Evolutionary conservation across 2,329 filamentous ascomycete genomes (phyloP), one percentile per base, ranked within the genome.

Genomic region (Aspergillus versicolor): DNA sequence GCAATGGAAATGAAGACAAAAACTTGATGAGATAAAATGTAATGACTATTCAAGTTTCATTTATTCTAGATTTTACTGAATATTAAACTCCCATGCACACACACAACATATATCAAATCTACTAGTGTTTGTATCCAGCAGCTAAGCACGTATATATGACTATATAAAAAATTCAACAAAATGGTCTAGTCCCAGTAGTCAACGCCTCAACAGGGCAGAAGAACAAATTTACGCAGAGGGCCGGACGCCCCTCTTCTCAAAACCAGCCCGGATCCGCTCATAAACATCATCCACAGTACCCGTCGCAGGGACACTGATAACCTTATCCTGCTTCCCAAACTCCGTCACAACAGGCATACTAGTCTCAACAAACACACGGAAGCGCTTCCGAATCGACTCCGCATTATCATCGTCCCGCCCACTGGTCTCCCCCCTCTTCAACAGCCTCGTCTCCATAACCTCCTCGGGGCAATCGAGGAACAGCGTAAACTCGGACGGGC

Each of bases 341-440:
- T 91, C 85, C 66, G 96, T 84, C 54, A 99, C 91, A 46, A 97
- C 94, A 24, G 94, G 94, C 93, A 97, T 97, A 78, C 91, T 96
- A 2, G 92, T 96, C 77, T 97, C 92, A 67, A 95, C 81, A 72
- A 97, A 99, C 4, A 89, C 92, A 71, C 86, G 87, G 83, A 99
- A 99, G 56, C 94, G 85, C 87, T 99, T 99, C 80, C 90, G 88
- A 75, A 97, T 99, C 70, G 88, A 92, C 77, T 96, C 94, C 55
- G 87, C 88, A 73, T 99, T 99, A 79, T 99, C 94, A 75, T 99
- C 94, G 50, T 88, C 81, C 63, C 94, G 84, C 42, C 94, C 94
- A 70, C 89, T 92, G 15, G 93, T 97, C 86, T 96, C 90, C 61
- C 93, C 94, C 50, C 93, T 84, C 79, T 96, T 88, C 63, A 97